These are phyloP conservation scores for Thelonectria discophora DNA, from an alignment of 2,329 filamentous ascomycete species.

Conservation along the genomic window DNA sequence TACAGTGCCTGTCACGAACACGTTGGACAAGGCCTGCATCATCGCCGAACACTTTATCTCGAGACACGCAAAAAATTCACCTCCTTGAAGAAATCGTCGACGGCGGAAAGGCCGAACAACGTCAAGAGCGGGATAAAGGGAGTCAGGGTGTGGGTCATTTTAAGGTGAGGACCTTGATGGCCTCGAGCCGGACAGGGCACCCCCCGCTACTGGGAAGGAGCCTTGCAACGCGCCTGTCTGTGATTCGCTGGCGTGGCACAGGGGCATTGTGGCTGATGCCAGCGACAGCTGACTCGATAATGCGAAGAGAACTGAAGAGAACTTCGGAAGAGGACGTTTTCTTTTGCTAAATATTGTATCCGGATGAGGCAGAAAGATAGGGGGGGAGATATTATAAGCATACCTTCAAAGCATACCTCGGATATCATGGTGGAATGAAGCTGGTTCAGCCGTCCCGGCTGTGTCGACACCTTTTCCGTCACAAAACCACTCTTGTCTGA, in stretches of 20 bases:
- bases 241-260: conserved; percentile 1
- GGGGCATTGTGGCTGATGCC: not conserved
- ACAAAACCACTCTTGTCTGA: not conserved
- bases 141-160: conserved; percentile 37
- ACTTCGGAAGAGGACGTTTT: too few relatives aligned
- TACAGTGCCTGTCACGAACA: not conserved
- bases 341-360: too few relatives aligned
- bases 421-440: not conserved
- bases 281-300: not conserved
- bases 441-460: not conserved
- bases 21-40: not conserved
- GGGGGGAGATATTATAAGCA: not conserved
- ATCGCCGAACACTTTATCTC: too few relatives aligned
- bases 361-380: not conserved
- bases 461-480: not conserved
- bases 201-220: conserved; percentile 3
- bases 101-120: not conserved
- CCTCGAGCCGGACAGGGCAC: conserved; percentile 24
- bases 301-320: too few relatives aligned
- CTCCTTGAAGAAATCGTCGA: not conserved
- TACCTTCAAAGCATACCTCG: not conserved
- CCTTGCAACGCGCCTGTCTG: not conserved
- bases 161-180: conserved; percentile 45
- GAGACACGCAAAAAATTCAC: not conserved
- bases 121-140: conserved; percentile 16